phyloP scores from a whole-genome alignment of 2,329 filamentous ascomycete species.

The Zopfia rhizophila region DNA sequence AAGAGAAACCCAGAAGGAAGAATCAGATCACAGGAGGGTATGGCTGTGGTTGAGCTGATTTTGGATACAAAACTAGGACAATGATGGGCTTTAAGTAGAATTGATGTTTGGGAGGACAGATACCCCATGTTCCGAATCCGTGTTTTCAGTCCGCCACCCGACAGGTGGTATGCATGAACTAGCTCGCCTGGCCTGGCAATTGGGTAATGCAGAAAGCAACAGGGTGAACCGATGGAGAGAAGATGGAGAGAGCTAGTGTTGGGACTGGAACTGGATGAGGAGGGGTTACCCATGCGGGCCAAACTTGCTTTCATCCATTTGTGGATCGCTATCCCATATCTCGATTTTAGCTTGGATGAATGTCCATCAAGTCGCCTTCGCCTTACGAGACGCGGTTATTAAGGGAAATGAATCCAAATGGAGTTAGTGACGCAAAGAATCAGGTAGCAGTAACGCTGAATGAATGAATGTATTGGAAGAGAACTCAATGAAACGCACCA shows the following conservation, averaged over 20 bases:
- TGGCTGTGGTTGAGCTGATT: too few species aligned
- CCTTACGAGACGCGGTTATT: too few species aligned
- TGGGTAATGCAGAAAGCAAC: conserved; percentile 23
- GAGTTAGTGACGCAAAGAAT: too few species aligned
- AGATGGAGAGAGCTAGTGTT: conserved; percentile 13
- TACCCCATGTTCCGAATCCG: conserved; percentile 31
- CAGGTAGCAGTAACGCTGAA: too few species aligned
- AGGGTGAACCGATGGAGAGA: conserved; percentile 9
- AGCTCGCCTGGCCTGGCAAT: conserved; percentile 14
- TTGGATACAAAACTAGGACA: conserved; percentile 17
- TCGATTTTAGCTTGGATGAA: too few species aligned
- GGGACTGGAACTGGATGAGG: conserved; percentile 12
- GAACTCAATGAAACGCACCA: neutral
- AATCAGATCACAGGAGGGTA: too few species aligned
- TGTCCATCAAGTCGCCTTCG: too few species aligned
- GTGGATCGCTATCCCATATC: neutral
- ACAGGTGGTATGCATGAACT: conserved; percentile 36
- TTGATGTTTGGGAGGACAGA: conserved; percentile 6
- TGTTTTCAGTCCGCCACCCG: conserved; percentile 25
- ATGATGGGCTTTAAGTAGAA: conserved; percentile 23
- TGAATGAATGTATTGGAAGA: too few species aligned
- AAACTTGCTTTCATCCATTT: conserved; percentile 1
- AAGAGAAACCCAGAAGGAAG: neutral
- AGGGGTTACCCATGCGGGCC: conserved; percentile 8
- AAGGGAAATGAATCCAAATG: too few species aligned